phyloP scores from a whole-genome alignment of 1,284 basidiomycete genomes.

The Ustilago crameri region DNA sequence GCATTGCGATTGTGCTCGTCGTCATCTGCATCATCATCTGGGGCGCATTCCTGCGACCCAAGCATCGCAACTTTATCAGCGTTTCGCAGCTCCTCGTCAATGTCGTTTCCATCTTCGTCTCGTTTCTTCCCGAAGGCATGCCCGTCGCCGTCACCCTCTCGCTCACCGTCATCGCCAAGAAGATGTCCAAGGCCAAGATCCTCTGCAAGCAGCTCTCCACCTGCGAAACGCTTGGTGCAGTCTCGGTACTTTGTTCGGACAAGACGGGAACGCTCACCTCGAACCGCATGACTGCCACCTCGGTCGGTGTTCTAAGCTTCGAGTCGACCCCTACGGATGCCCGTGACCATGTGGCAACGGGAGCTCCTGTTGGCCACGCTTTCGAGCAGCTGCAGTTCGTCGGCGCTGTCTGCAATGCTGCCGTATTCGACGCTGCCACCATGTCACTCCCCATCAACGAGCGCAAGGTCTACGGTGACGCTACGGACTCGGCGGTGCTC shows the following conservation, averaged over 20 bases:
- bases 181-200: conserved; percentile 79
- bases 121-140: conserved; percentile 75
- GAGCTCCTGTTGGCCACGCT: conserved; percentile 31
- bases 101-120: conserved; percentile 76
- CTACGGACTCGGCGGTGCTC: conserved; percentile 76
- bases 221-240: conserved; percentile 76
- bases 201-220: conserved; percentile 75
- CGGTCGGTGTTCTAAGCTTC: conserved; percentile 69
- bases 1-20: conserved; percentile 72
- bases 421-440: conserved; percentile 71
- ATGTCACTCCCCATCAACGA: conserved; percentile 16
- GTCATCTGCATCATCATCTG: conserved; percentile 72
- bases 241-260: conserved; percentile 77
- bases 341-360: conserved; percentile 37
- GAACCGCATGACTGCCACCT: conserved; percentile 70
- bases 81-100: conserved; percentile 74
- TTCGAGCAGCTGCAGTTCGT: conserved; percentile 68
- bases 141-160: conserved; percentile 78
- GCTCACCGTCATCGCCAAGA: conserved; percentile 77
- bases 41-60: conserved; percentile 71
- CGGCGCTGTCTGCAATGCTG: conserved; percentile 75
- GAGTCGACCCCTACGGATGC: conserved; percentile 34
- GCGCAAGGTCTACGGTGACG: conserved; percentile 74
- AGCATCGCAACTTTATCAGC: conserved; percentile 73
- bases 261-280: conserved; percentile 80